These are phyloP conservation scores for Trapa incisa DNA, from an alignment of 345 rosid genomes.

Conservation along the genomic window DNA sequence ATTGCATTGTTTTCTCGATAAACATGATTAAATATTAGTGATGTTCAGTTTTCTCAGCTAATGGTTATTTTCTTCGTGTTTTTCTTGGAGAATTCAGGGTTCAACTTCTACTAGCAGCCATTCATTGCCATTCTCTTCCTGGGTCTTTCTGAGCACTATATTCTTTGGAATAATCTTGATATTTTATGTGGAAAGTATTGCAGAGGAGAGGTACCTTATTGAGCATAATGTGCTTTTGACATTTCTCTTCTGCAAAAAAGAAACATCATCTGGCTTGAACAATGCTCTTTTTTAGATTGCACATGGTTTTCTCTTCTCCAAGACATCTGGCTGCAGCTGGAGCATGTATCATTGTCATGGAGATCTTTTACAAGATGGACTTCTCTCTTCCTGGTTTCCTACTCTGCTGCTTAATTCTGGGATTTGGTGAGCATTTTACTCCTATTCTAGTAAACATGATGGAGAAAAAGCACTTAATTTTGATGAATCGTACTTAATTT, in stretches of 20 bases:
- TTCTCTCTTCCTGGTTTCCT: constrained; percentile 75
- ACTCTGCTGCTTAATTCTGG: constrained; percentile 62
- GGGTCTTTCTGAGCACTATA: constrained; percentile 77
- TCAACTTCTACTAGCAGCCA: constrained; percentile 39
- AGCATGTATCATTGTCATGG: constrained; percentile 72
- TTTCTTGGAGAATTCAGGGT: constrained; percentile 44
- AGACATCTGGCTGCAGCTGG: constrained; percentile 87
- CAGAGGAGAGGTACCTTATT: constrained; percentile 73
- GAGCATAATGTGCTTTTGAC: not conserved
- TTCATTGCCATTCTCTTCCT: constrained; percentile 69
- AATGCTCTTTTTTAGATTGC: constrained; percentile 44
- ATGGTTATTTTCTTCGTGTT: constrained; percentile 9
- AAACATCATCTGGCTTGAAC: not conserved
- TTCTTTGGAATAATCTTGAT: constrained; percentile 72
- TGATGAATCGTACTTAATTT: not conserved
- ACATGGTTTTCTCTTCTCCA: constrained; percentile 98
- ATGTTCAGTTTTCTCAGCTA: not conserved
- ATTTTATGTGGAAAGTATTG: constrained; percentile 76
- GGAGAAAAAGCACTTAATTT: not conserved
- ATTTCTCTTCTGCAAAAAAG: not conserved
- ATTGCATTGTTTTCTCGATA: not conserved
- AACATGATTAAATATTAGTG: not conserved
- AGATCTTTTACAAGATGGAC: constrained; percentile 68
- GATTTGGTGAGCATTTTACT: constrained; percentile 41
- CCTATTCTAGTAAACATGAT: not conserved